A percentile compares a stretch with the other conserved stretches of the same genome.
These are phyloP conservation scores for Akanthomyces uredinophilus DNA, from an alignment of 2,329 filamentous ascomycete species.

Conservation along the genomic window DNA sequence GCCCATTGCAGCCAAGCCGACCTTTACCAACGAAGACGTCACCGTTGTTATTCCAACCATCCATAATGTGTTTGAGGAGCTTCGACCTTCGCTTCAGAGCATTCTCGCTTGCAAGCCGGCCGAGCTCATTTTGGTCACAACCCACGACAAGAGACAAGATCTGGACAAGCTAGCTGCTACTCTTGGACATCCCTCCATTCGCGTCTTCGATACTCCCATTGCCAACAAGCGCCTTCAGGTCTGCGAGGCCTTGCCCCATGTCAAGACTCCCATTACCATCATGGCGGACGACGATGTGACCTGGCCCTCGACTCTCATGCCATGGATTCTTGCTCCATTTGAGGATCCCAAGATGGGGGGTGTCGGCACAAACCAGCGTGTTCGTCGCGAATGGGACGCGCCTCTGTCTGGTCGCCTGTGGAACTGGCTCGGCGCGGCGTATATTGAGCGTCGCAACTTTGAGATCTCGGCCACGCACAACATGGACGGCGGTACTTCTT, in stretches of 20 bases:
- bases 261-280: slow-evolving; percentile 77
- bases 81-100: slow-evolving; percentile 74
- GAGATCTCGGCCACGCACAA: slow-evolving; percentile 94
- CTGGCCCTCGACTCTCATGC: slow-evolving; percentile 79
- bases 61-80: slow-evolving; percentile 77
- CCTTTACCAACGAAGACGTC: slow-evolving; percentile 74
- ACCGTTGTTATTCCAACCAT: slow-evolving; percentile 93
- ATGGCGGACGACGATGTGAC: slow-evolving; percentile 96
- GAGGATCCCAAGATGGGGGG: slow-evolving; percentile 79
- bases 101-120: slow-evolving; percentile 65
- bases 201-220: slow-evolving; percentile 71
- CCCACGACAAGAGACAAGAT: slow-evolving; percentile 68
- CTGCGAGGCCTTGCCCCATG: slow-evolving; percentile 81
- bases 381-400: slow-evolving; percentile 62
- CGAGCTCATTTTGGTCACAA: slow-evolving; percentile 81
- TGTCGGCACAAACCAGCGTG: slow-evolving; percentile 85
- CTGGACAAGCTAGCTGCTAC: slow-evolving; percentile 63
- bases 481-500: slow-evolving; percentile 92
- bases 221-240: slow-evolving; percentile 96
- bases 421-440: slow-evolving; percentile 87
- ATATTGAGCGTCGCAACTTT: slow-evolving; percentile 91
- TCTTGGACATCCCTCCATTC: slow-evolving; percentile 56
- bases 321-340: slow-evolving; percentile 90
- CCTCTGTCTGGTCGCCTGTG: slow-evolving; percentile 61
- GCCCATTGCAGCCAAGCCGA: slow-evolving; percentile 75